These are phyloP conservation scores for Fusarium papillatum DNA, from an alignment of 2,329 filamentous ascomycete species.

Conservation along the genomic window DNA sequence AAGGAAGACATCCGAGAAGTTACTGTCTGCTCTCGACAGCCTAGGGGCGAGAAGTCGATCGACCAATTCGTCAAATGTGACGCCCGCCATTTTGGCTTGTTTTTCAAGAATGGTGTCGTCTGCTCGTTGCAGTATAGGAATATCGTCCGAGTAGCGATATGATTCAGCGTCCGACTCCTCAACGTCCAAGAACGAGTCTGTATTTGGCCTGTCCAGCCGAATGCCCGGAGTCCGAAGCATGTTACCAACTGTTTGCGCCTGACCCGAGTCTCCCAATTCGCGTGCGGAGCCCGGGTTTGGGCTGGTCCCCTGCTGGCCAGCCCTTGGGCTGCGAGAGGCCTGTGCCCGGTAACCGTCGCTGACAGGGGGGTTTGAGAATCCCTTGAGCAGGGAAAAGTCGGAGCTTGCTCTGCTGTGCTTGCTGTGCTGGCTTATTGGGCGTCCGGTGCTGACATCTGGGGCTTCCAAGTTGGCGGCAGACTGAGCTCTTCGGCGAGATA, in stretches of 20 bases:
- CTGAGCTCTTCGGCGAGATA: conserved; percentile 68
- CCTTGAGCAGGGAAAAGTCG: conserved; percentile 73
- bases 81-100: conserved; percentile 64
- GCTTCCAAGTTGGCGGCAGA: conserved; percentile 74
- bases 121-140: conserved; percentile 75
- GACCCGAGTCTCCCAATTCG: conserved; percentile 36
- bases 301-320: conserved; percentile 41
- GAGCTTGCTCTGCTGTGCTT: conserved; percentile 80
- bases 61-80: conserved; percentile 80
- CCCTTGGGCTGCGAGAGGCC: conserved; percentile 49
- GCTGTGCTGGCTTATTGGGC: conserved; percentile 72
- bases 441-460: conserved; percentile 61
- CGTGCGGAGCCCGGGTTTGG: conserved; percentile 16
- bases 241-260: conserved; percentile 59
- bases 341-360: conserved; percentile 51
- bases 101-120: conserved; percentile 71
- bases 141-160: conserved; percentile 75
- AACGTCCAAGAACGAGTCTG: conserved; percentile 73
- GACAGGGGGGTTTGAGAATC: conserved; percentile 63
- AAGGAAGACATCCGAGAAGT: conserved; percentile 90
- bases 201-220: conserved; percentile 61
- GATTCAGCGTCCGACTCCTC: conserved; percentile 80
- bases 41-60: conserved; percentile 88
- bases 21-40: conserved; percentile 88
- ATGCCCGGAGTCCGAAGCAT: conserved; percentile 67